Evolutionary conservation across 139 green algal genomes (phyloP), one percentile per base, ranked within the genome.

Genomic region (Haematococcus sp.): DNA sequence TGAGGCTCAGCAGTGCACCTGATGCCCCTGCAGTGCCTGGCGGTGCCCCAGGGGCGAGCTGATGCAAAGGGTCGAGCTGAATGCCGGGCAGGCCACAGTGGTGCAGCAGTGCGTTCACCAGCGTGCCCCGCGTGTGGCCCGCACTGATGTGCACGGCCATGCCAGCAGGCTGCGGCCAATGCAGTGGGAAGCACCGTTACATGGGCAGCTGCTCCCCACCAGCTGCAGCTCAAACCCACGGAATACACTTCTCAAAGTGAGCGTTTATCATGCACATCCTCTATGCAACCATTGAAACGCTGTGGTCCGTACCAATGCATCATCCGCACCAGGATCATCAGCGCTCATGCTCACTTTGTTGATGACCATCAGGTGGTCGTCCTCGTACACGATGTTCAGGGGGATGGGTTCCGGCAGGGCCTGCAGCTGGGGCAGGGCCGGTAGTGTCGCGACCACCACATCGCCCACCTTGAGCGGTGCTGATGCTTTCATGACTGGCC

Each of bases 81-180:
- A 87, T 71, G 0, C 77, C 68, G 3, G 91, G 91, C 70, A 94
- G 80, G 0, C 78, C 71, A 76, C 87, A 98, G 84, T 97, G 95
- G 68, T 95, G 83, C 59, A 99, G 87, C 63, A 99, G 74, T 0
- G 93, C 96, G 79, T 99, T 98, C n/a, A 99, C 96, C 3, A 99
- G 88, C 3, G 96, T 99, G 63, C 93, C 93, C 17, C 49, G 84
- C 63, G 78, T 73, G 81, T 97, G 84, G 3, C 93, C 94, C 0
- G 89, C 83, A 1, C 84, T 82, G 2, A 92, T 86, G 79, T 98
- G 95, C 25, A 97, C 86, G 33, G 98, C 94, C 92, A 99, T 94
- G 49, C 91, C 93, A 1, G 85, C 59, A 17, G 85, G 69, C 85
- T 90, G 71, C 33, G 15, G 3, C 1, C 40, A 7, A 49, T 49